phyloP scores from a whole-genome alignment of 2,329 filamentous ascomycete species.

The Ophiostoma sp. region DNA sequence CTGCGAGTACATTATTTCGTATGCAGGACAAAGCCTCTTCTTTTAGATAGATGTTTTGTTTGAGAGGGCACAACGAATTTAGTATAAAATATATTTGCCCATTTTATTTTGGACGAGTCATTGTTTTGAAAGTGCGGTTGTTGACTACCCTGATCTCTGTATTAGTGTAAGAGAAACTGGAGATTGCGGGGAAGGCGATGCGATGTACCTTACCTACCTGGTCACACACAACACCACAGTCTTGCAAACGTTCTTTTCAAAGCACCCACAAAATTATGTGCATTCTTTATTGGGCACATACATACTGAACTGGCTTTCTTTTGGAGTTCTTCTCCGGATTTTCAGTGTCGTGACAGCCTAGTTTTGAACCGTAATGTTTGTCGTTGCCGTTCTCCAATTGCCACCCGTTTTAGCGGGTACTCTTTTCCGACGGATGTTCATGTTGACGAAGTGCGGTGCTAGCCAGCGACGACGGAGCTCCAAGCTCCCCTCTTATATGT shows the following conservation, averaged over 20 bases:
- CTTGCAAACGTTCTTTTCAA: not conserved
- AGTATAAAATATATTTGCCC: not conserved
- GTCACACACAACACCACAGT: too few species aligned
- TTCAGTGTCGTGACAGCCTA: not conserved
- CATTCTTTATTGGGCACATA: not conserved
- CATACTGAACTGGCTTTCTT: not conserved
- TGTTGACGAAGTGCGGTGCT: conserved; percentile 4
- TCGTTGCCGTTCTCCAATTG: not conserved
- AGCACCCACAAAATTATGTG: not conserved
- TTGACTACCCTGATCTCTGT: too few species aligned
- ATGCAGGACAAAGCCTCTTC: conserved; percentile 61
- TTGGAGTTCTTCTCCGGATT: not conserved
- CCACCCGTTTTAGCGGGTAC: not conserved
- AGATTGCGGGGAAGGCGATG: not conserved
- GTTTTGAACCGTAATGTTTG: not conserved
- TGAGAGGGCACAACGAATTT: not conserved
- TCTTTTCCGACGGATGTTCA: conserved; percentile 17
- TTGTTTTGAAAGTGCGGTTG: not conserved
- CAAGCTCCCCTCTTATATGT: not conserved
- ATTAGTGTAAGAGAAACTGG: not conserved
- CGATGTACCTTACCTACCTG: too few species aligned
- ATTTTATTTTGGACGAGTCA: not conserved
- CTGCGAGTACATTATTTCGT: conserved; percentile 75
- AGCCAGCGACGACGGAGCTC: not conserved
- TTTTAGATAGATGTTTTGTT: conserved; percentile 40